Evolutionary conservation across 495 filamentous ascomycete species (phyloP), one percentile per base, ranked within the genome.

Genomic region (Trichocladium uniseriatum): DNA sequence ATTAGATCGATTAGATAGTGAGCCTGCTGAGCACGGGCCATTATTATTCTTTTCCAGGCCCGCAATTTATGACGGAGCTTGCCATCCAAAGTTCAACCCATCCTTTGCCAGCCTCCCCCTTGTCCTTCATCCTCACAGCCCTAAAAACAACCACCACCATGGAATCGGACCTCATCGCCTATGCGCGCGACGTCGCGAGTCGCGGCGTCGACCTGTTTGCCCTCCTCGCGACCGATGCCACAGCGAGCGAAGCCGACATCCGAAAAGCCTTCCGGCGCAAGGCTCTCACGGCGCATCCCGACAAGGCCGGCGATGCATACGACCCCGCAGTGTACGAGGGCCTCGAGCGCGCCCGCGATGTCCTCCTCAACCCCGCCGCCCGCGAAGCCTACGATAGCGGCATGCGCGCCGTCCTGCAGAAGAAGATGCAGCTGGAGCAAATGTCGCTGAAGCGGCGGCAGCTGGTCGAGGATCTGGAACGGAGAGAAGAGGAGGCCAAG

Each of bases 271-370:
- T 71, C 62, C 57, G 62, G 0, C 63, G 64, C 43, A 69, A 68
- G 41, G 68, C 66, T 0, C 60, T 75, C 8, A 74, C 72, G n/a
- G 64, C 72, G 36, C 72, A 75, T 40, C 72, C 72, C n/a, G 72
- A 75, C 67, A 73, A 73, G 53, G 65, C 70, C 1, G 64, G 68
- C 49, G 65, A 63, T 24, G 53, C 62, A 49, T 75, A 70, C 61
- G 71, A 74, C 51, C 55, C 71, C 9, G 61, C 52, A 13, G 60
- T 68, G 54, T 75, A 71, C 69, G 66, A 72, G 55, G 59, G 66
- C 4, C 66, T 74, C 58, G 70, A 71, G 53, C 64, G 66, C 19
- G 69, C 72, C 6, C 65, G 70, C 53, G 71, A 71, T 51, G 67
- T 72, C 38, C 63, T 75, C 19, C 53, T 63, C 49, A 57, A 57